Evolutionary conservation across 306 rosid species (phyloP), one percentile per base, ranked within the genome.

Genomic region (Vicia faba): DNA sequence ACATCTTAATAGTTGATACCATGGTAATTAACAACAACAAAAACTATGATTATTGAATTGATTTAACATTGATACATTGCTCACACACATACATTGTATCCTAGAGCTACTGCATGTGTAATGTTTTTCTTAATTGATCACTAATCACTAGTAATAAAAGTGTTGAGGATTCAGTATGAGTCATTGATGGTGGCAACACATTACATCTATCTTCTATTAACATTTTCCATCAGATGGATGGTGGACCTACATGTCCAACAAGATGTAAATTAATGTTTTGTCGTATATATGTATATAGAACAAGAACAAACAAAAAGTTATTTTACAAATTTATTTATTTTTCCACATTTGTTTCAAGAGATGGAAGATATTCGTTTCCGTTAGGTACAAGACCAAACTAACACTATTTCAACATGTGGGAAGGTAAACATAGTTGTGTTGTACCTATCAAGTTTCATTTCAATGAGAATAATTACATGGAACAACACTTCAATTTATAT

Each of bases 371-470:
- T 70, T 53, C 48, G 64, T 68, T 41, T 64, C 57, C n/a, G 62
- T 81, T 81, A 76, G 84, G 84, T 72, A 68, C 16, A 63, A 25
- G 61, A 49, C 79, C 81, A 41, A 76, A 76, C 70, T 39, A 66
- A 63, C 66, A 74, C 84, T 72, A 49, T 81, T 72, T 68, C 51
- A 69, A 56, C 81, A 76, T 68, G 81, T 76, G 81, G 19, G 43
- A 76, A 63, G 70, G 78, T 61, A 71, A 13, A 36, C 71, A 41
- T 31, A 48, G 68, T 75, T 66, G 83, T 70, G 26, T 72, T 66
- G 83, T 70, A 26, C 23, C 67, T 76, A 36, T 54, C 54, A 66
- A 73, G 4, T 45, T 53, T 57, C 63, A 31, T 31, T 64, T 43
- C 48, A 46, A 38, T 60, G 12, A 64, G 41, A 36, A 36, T 23